Evolutionary conservation across 2,329 filamentous ascomycete genomes (phyloP), one percentile per base, ranked within the genome.

Genomic region (Fusarium tjaetaba): DNA sequence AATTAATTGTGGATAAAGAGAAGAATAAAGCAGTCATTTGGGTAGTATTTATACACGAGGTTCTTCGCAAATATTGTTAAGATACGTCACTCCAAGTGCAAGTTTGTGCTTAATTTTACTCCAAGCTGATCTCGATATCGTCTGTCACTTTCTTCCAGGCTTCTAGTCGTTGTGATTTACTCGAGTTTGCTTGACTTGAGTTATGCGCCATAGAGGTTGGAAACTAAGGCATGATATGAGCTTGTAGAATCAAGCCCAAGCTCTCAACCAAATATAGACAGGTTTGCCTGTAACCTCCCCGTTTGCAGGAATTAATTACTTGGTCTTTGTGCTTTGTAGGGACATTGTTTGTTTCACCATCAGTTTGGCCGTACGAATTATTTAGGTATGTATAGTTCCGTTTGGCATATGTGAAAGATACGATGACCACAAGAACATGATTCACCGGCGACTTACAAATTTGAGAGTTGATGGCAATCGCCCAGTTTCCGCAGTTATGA

Each of bases 1-100:
- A 10, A 15, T 28, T 15, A 1, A 22, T 15, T 28, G 3, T 11
- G 13, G 8, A 7, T 26, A 7, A 15, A 28, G 3, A 48, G 1
- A 15, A 28, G 5, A 20, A 9, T 11, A 6, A 18, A 18, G 34
- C 3, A 18, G 16, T 26, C 5, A 28, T 2, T 22, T 28, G 9
- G 18, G 26, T 14, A 48, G 45, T 48, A 48, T 15, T 48, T 22
- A 22, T 48, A 28, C 18, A 28, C 5, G 13, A 11, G 15, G 20
- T 5, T 11, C 26, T 28, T 48, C 26, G 20, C 8, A 13, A 0
- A 22, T 2, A 22, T 28, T 4, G 45, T 10, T 28, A 3, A 22
- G 15, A 9, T 28, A 28, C 18, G 13, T 48, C 26, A 22, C 8
- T 22, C 9, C 22, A 18, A 15, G 26, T 26, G 24, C 26, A 28